Base-by-base conservation (phyloP, 2,329 filamentous ascomycete genomes). In the Fusarium algeriense region DNA sequence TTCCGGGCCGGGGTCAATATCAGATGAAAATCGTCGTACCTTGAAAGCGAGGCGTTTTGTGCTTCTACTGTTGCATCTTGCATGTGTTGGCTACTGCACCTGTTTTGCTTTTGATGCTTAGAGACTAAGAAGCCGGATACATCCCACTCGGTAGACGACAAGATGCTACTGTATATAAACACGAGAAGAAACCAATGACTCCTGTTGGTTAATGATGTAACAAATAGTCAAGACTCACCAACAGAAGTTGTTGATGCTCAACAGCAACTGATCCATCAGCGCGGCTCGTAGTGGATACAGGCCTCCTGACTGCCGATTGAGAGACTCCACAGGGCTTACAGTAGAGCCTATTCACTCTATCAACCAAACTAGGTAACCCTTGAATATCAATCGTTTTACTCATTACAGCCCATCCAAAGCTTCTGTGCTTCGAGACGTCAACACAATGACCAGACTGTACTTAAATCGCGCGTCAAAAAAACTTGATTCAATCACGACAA, bases 211-310 rank as follows among this genome's bases (percentile, higher is more conserved):
- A 32, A 13, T 45, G 44, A 37, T 15, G 38, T 30, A 35, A 26
- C 30, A 6, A 49, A 11, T n/a, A n/a, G 12, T 23, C 20, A n/a
- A 59, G 28, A 20, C 41, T 68, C 60, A 23, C 37, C 44, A 60
- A 43, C 34, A 60, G 50, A 54, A 56, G 40, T 37, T 19, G 43
- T 35, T 13, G 14, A 58, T 58, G 28, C 53, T 62, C 56, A 57
- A 48, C 37, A 48, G 48, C 23, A 65, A 37, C 38, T 67, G 28
- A 46, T 32, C 56, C 64, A 35, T 50, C 68, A 57, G 59, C 58
- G 68, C 58, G 70, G 68, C 73, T 75, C 69, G 59, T 66, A 20
- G 59, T 71, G 69, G 62, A 68, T 60, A 58, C 70, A 70, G 54
- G 56, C 60, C 61, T 67, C 53, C 41, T 67, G 23, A 62, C 43